Conservation (phyloP, 2,329 filamentous ascomycete genomes). For the Pestalotiopsis sp. region DNA sequence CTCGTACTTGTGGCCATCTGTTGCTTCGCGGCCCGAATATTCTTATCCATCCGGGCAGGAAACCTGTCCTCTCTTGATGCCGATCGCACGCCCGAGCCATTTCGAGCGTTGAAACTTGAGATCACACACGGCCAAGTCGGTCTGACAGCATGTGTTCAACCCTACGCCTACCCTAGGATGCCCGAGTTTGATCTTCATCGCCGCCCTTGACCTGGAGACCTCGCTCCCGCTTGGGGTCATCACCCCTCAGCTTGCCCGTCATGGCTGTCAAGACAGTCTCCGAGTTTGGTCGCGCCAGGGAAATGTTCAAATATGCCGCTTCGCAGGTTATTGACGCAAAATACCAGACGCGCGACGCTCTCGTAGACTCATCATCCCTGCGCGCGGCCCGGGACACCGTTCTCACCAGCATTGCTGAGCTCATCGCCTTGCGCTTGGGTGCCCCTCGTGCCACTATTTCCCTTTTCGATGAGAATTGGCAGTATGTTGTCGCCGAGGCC, state of each 20-base stretch:
- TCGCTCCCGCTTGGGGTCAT: not conserved
- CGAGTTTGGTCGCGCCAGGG: not conserved
- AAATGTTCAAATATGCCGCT: constrained; percentile 5
- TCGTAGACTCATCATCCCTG: not conserved
- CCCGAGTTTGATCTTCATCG: not conserved
- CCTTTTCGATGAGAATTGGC: constrained; percentile 46
- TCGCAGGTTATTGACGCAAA: not conserved
- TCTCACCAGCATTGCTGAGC: constrained; percentile 51
- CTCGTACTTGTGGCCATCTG: too few species aligned
- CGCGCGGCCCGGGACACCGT: constrained; percentile 29
- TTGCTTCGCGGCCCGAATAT: too few species aligned
- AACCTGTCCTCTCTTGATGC: not conserved
- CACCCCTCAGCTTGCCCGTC: not conserved
- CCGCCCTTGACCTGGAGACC: not conserved
- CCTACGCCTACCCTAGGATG: not conserved
- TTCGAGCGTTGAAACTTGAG: not conserved
- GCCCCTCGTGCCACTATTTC: constrained; percentile 46
- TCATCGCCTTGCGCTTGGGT: constrained; percentile 43
- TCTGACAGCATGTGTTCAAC: not conserved
- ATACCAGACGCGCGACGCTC: not conserved
- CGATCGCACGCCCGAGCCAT: not conserved
- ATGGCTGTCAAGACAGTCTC: not conserved
- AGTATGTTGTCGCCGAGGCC: constrained; percentile 53
- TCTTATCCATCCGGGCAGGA: too few species aligned
- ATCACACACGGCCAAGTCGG: not conserved